phyloP scores from a whole-genome alignment of 768 basidiomycete genomes.

The Agaricus sinodeliciosus region DNA sequence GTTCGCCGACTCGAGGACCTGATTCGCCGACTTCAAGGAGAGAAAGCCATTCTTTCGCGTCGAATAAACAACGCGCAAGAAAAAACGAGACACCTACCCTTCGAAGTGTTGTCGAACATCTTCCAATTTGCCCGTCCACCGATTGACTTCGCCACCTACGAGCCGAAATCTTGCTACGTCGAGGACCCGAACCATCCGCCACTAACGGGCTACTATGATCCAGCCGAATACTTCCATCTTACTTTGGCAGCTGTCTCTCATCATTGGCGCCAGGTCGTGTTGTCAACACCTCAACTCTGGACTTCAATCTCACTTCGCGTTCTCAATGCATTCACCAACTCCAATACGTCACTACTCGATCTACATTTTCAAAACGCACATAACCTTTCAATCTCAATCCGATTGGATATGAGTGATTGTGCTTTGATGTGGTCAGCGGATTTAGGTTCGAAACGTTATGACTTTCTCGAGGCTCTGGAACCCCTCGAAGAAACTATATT shows the following conservation, averaged over 20 bases:
- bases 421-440: background rate
- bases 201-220: too few species aligned
- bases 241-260: background rate
- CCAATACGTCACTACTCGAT: background rate
- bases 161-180: background rate
- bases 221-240: background rate
- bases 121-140: background rate
- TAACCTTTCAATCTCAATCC: background rate
- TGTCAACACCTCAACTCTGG: slow-evolving; percentile 2
- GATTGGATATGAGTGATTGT: background rate
- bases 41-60: background rate
- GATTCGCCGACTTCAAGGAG: too few species aligned
- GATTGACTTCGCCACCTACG: background rate
- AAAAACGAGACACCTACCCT: background rate
- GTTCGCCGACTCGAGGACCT: too few species aligned
- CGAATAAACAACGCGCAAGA: background rate
- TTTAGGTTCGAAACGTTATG: background rate
- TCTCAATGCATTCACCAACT: background rate
- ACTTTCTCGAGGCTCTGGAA: background rate
- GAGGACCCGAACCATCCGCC: background rate
- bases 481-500: background rate
- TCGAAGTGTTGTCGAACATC: background rate
- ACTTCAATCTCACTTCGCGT: background rate
- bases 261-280: background rate
- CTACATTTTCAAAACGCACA: slow-evolving; percentile 4